phyloP scores from a whole-genome alignment of 805 yeast genomes.

The Alloascoidea hylecoeti region DNA sequence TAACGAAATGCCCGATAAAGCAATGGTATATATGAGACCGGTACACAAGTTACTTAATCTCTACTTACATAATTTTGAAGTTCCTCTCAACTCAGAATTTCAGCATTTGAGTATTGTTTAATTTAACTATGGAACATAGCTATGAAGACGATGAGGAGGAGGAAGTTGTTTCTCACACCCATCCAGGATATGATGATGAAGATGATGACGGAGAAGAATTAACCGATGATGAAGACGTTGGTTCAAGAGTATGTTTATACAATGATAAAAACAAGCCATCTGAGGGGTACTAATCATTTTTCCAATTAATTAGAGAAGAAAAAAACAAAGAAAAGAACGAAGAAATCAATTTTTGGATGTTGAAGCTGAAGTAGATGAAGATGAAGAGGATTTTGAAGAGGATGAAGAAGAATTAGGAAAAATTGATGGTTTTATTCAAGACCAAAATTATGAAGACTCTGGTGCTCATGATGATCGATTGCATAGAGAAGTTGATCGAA shows the following conservation, averaged over 20 bases:
- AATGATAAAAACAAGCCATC: conserved; percentile 27
- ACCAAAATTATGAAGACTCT: conserved; percentile 39
- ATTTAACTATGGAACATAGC: too few species aligned
- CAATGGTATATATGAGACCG: too few species aligned
- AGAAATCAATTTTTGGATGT: conserved; percentile 91
- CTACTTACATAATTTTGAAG: too few species aligned
- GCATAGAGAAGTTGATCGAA: conserved; percentile 79
- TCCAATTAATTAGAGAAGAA: conserved; percentile 9
- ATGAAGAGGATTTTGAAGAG: conserved; percentile 86
- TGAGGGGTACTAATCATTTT: conserved; percentile 4
- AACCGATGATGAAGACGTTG: conserved; percentile 14
- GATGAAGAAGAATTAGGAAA: conserved; percentile 88
- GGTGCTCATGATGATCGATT: conserved; percentile 52
- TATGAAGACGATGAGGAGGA: too few species aligned
- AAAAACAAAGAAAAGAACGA: conserved; percentile 25
- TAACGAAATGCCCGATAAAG: too few species aligned
- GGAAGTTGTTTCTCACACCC: too few species aligned
- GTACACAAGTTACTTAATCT: too few species aligned
- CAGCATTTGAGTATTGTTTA: too few species aligned
- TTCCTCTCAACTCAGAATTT: too few species aligned
- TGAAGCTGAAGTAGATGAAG: conserved; percentile 97
- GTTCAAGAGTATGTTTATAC: conserved; percentile 18
- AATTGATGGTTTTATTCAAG: conserved; percentile 49
- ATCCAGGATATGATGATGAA: too few species aligned
- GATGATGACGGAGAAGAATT: conserved; percentile 9